A percentile compares a stretch with the other conserved stretches of the same genome.
Conservation (phyloP, 1,139 yeast species). For the Blastobotrys buckinghamii region DNA sequence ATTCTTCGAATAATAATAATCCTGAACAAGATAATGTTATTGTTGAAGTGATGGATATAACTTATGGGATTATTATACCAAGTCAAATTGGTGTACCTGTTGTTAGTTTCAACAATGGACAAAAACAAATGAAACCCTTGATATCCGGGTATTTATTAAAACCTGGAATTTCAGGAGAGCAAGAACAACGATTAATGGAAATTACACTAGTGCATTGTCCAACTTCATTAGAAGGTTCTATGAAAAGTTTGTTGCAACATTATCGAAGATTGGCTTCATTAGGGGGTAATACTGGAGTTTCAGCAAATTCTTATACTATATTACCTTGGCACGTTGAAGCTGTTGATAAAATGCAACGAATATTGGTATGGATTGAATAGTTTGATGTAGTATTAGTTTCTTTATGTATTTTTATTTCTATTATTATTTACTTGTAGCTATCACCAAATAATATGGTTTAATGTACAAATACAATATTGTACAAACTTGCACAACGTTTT, state of each 20-base stretch:
- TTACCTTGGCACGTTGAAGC: slow-evolving; percentile 86
- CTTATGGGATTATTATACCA: slow-evolving; percentile 49
- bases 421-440: too few relatives aligned
- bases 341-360: slow-evolving; percentile 50
- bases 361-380: slow-evolving; percentile 21
- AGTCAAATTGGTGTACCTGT: slow-evolving; percentile 8
- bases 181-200: slow-evolving; percentile 25
- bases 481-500: too few relatives aligned
- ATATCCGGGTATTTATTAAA: slow-evolving; percentile 17
- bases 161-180: slow-evolving; percentile 14
- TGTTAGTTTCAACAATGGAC: slow-evolving; percentile 23
- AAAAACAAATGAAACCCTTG: slow-evolving; percentile 36
- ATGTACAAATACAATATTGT: too few relatives aligned
- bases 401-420: too few relatives aligned
- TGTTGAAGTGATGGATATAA: slow-evolving; percentile 39
- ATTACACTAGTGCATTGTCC: slow-evolving; percentile 29
- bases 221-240: slow-evolving; percentile 38
- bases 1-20: slow-evolving; percentile 12
- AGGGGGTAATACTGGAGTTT: slow-evolving; percentile 40
- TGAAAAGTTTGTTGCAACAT: slow-evolving; percentile 58
- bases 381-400: not conserved
- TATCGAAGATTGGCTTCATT: slow-evolving; percentile 59
- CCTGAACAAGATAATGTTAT: slow-evolving; percentile 23
- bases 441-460: too few relatives aligned
- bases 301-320: slow-evolving; percentile 35